phyloP scores from a whole-genome alignment of 306 rosid genomes.

The Aeschynomene evenia region DNA sequence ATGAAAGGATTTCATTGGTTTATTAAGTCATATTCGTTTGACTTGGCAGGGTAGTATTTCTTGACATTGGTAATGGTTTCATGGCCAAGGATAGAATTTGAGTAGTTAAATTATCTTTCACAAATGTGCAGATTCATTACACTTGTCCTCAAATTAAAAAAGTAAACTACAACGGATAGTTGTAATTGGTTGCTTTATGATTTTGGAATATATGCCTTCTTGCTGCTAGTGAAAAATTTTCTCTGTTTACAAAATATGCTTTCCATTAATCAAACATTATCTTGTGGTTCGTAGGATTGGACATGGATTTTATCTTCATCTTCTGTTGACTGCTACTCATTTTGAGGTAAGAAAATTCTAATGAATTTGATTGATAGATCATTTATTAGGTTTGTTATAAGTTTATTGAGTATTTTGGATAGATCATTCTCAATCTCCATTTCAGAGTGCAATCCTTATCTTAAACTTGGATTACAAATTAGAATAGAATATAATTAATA shows the following conservation, averaged over 20 bases:
- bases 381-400: too few species aligned
- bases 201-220: constrained; percentile 12
- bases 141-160: not conserved
- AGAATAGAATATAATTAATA: too few species aligned
- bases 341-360: too few species aligned
- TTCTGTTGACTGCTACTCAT: too few species aligned
- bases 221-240: constrained; percentile 12
- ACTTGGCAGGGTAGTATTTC: constrained; percentile 6
- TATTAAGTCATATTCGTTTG: not conserved
- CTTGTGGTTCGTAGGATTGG: too few species aligned
- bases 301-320: too few species aligned
- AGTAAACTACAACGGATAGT: not conserved
- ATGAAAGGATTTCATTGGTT: constrained; percentile 20
- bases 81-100: not conserved
- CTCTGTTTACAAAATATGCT: constrained; percentile 19
- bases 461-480: too few species aligned
- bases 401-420: too few species aligned
- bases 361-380: too few species aligned
- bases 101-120: constrained; percentile 12
- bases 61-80: not conserved
- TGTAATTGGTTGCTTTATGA: constrained; percentile 5
- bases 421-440: too few species aligned
- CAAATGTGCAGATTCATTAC: not conserved
- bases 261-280: not conserved
- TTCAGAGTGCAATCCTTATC: too few species aligned